phyloP scores from a whole-genome alignment of 176 grass and related monocot species.

The Bonia amplexicaulis region DNA sequence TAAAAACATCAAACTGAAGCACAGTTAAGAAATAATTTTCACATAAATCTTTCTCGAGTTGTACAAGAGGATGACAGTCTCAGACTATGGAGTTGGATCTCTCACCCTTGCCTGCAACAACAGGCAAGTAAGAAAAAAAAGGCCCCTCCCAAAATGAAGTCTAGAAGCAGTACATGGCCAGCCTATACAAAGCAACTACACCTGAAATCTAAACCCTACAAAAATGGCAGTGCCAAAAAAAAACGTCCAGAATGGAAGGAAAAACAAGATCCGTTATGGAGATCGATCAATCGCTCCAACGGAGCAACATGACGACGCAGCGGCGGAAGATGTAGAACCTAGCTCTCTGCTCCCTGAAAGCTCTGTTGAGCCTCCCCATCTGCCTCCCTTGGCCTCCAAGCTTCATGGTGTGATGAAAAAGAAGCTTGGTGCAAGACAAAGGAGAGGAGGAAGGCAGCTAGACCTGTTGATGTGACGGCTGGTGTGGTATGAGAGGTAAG shows the following conservation, averaged over 20 bases:
- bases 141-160: not conserved
- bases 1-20: conserved; percentile 5
- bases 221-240: conserved; percentile 32
- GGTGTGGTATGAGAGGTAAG: conserved; percentile 23
- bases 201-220: conserved; percentile 32
- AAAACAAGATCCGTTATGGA: conserved; percentile 9
- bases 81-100: conserved; percentile 20
- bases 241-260: not conserved
- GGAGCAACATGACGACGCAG: conserved; percentile 50
- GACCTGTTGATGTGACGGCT: conserved; percentile 12
- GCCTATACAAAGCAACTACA: conserved; percentile 39
- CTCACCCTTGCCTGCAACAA: conserved; percentile 8
- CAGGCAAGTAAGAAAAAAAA: conserved; percentile 19
- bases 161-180: conserved; percentile 10
- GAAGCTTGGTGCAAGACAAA: conserved; percentile 18
- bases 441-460: not conserved
- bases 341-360: conserved; percentile 56
- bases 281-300: conserved; percentile 46
- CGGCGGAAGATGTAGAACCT: conserved; percentile 58
- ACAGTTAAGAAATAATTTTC: not conserved
- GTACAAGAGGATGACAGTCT: conserved; percentile 29
- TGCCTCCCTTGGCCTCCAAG: conserved; percentile 46
- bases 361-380: conserved; percentile 48
- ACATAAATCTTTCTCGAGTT: conserved; percentile 18
- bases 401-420: conserved; percentile 35